Evolutionary conservation across 2,329 filamentous ascomycete genomes (phyloP), one percentile per base, ranked within the genome.

Genomic region (Allantophomopsis lycopodina): DNA sequence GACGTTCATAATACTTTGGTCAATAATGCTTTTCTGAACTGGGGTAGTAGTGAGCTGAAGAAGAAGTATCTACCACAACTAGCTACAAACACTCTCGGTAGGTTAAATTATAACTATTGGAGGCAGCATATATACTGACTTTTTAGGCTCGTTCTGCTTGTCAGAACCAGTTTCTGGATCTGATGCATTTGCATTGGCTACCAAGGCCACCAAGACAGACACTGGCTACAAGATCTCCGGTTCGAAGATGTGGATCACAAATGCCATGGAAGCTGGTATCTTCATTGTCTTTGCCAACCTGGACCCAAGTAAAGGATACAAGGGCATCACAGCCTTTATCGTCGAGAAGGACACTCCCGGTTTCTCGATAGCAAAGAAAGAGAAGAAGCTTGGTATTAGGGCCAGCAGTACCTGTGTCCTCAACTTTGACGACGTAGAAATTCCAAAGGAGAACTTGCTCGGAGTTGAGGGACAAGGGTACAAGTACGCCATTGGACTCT

Each of bases 181-280:
- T 1, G 91, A 98, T 57, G 91, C 91, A 32, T 98, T 98, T 56
- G 93, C 93, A 1, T 71, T 98, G 47, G 82, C 86, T 50, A 96
- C 91, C 42, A 88, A 85, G 60, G 91, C 91, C 34, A 79, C 76
- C 42, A 84, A 88, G 68, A 91, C 85, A 1, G 70, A 76, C 16
- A 73, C 78, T 47, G 87, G 89, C 28, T 98, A 89, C 68, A 79
- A 72, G 62, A 83, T 98, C 61, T 83, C 76, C 44, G 91, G 91
- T 37, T 79, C 76, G 61, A 98, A 98, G 75, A 98, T 98, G 91
- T 98, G 91, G 91, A 98, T 98, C 63, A 98, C 91, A 47, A 98
- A 98, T 71, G 82, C 83, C 38, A 79, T 89, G 66, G 91, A 98
- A 65, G 83, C 91, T 15, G 78, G 79, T 44, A 81, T 96, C 67